Conservation (phyloP, 202 grass and related monocot species). For the Eragrostis tef region DNA sequence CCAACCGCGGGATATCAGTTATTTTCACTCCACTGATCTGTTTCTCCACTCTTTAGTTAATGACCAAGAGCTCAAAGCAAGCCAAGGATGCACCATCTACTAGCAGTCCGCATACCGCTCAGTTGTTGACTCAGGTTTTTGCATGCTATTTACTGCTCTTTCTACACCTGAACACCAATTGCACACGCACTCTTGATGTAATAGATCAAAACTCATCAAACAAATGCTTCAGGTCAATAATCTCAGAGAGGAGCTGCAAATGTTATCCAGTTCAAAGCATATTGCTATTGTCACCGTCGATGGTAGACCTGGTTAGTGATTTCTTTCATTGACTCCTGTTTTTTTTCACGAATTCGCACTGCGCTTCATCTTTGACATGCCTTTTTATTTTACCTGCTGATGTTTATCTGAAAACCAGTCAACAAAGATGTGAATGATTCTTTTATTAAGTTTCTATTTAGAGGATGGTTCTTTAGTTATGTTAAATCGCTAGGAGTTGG, state of each 20-base stretch:
- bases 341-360: neutral
- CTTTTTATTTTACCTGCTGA: neutral
- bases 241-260: slow-evolving; percentile 77
- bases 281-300: slow-evolving; percentile 69
- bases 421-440: neutral
- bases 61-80: slow-evolving; percentile 59
- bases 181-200: neutral
- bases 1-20: neutral
- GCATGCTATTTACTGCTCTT: slow-evolving; percentile 10
- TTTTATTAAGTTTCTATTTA: neutral
- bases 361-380: neutral
- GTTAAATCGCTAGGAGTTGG: slow-evolving; percentile 1
- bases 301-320: slow-evolving; percentile 64
- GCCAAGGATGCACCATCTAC: slow-evolving; percentile 56
- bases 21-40: neutral
- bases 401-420: neutral
- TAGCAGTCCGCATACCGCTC: slow-evolving; percentile 60
- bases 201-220: neutral
- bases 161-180: slow-evolving; percentile 4
- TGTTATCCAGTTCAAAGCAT: slow-evolving; percentile 54
- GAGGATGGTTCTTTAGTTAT: neutral
- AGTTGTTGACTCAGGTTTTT: slow-evolving; percentile 70
- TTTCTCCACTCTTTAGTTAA: slow-evolving; percentile 55
- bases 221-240: slow-evolving; percentile 65
- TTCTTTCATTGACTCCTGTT: neutral